phyloP scores from a whole-genome alignment of 176 grass and related monocot species.

The Aegilops sharonensis region DNA sequence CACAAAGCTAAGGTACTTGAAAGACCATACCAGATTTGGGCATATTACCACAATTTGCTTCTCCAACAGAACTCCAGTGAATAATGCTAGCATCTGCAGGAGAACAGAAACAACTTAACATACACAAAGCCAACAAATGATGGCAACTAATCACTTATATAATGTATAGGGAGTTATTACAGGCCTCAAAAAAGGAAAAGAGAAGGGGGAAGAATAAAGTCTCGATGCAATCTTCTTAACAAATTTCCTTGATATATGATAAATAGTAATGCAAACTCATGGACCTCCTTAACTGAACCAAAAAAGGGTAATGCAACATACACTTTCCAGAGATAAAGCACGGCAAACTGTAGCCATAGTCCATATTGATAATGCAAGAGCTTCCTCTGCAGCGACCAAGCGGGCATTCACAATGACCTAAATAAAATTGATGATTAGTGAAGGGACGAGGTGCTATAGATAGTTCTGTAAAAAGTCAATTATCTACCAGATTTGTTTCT shows the following conservation, averaged over 20 bases:
- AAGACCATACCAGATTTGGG: slow-evolving; percentile 84
- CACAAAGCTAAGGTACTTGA: slow-evolving; percentile 11
- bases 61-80: slow-evolving; percentile 82
- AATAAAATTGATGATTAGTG: slow-evolving; percentile 39
- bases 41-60: slow-evolving; percentile 92
- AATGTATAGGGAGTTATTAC: background rate
- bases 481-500: slow-evolving; percentile 68
- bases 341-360: slow-evolving; percentile 80
- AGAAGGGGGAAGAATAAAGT: background rate
- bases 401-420: slow-evolving; percentile 66
- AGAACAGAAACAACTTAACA: slow-evolving; percentile 34
- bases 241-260: background rate
- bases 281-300: background rate
- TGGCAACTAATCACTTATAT: background rate
- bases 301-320: slow-evolving; percentile 38
- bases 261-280: background rate
- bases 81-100: slow-evolving; percentile 78
- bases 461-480: slow-evolving; percentile 3
- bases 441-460: background rate
- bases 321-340: slow-evolving; percentile 88
- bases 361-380: slow-evolving; percentile 85
- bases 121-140: slow-evolving; percentile 24
- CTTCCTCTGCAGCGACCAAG: slow-evolving; percentile 89
- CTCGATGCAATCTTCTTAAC: background rate
- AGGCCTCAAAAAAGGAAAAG: background rate